phyloP scores from a whole-genome alignment of 2,329 filamentous ascomycete species.

The Pseudogymnoascus sp. region DNA sequence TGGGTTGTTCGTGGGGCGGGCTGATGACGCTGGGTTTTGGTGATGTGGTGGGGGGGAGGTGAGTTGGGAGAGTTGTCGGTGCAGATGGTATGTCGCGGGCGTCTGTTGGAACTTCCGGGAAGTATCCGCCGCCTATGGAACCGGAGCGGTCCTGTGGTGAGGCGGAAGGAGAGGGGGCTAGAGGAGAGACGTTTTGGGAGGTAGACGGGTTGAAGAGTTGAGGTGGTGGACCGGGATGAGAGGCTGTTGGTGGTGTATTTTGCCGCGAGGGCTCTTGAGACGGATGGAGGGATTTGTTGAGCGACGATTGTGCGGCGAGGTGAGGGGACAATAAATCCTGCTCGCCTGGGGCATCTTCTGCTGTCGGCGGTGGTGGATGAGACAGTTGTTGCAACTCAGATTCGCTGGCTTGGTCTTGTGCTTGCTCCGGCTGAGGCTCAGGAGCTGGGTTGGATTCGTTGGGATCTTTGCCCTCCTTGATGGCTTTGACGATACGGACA shows the following conservation, averaged over 20 bases:
- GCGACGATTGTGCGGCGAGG: constrained; percentile 39
- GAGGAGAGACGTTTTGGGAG: constrained; percentile 41
- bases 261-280: constrained; percentile 23
- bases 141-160: constrained; percentile 33
- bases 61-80: constrained; percentile 16
- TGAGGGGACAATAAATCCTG: constrained; percentile 38
- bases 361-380: constrained; percentile 34
- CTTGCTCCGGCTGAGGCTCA: constrained; percentile 40
- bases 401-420: constrained; percentile 43
- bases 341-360: constrained; percentile 54
- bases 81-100: not conserved
- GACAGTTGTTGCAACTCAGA: constrained; percentile 51
- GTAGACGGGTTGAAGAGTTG: constrained; percentile 19
- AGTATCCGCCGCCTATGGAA: constrained; percentile 50
- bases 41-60: constrained; percentile 13
- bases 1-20: constrained; percentile 11
- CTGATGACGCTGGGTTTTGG: not conserved
- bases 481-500: constrained; percentile 77
- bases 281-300: constrained; percentile 42
- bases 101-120: constrained; percentile 38
- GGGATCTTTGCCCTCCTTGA: constrained; percentile 85
- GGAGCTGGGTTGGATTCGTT: constrained; percentile 79
- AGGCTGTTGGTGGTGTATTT: not conserved
- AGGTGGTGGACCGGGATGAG: not conserved
- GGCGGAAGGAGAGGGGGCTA: constrained; percentile 32